Evolutionary conservation across 805 yeast species (phyloP).

Genomic region (Candida tammaniensis): DNA sequence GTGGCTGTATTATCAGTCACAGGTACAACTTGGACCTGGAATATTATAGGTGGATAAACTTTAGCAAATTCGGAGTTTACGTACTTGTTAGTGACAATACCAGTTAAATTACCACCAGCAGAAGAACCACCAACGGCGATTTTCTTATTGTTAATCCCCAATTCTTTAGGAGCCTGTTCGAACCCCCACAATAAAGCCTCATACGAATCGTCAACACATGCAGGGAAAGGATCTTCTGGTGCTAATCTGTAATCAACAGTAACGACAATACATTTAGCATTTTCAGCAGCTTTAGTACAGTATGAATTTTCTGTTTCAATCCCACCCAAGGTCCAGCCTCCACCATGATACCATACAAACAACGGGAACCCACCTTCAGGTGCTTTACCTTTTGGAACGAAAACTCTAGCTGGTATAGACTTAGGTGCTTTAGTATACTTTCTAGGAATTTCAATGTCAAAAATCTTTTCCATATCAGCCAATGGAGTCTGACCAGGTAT

Average conservation of each 20-base stretch:
- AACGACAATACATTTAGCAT: slow-evolving; percentile 36
- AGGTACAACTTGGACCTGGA: slow-evolving; percentile 44
- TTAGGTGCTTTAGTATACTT: slow-evolving; percentile 19
- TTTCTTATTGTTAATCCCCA: slow-evolving; percentile 27
- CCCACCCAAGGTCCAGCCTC: slow-evolving; percentile 44
- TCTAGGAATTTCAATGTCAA: slow-evolving; percentile 32
- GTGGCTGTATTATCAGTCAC: slow-evolving; percentile 43
- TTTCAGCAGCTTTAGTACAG: slow-evolving; percentile 39
- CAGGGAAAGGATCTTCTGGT: slow-evolving; percentile 50
- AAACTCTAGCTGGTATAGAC: slow-evolving; percentile 31
- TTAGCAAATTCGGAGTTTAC: slow-evolving; percentile 21
- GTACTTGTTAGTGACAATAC: slow-evolving; percentile 33
- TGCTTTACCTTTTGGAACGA: slow-evolving; percentile 30
- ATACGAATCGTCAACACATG: slow-evolving; percentile 44
- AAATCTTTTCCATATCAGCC: slow-evolving; percentile 21
- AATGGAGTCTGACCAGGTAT: slow-evolving; percentile 41
- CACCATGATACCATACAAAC: slow-evolving; percentile 42
- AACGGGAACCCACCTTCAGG: slow-evolving; percentile 39
- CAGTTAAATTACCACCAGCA: slow-evolving; percentile 43
- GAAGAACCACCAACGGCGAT: slow-evolving; percentile 46
- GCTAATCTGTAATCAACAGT: slow-evolving; percentile 51
- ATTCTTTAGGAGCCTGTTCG: slow-evolving; percentile 15
- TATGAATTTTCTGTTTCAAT: slow-evolving; percentile 40
- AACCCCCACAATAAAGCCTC: slow-evolving; percentile 31
- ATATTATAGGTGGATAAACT: slow-evolving; percentile 29